Evolutionary conservation across 352 stramenopile species (phyloP), one percentile per base, ranked within the genome.

Genomic region (Globisporangium middletonii): DNA sequence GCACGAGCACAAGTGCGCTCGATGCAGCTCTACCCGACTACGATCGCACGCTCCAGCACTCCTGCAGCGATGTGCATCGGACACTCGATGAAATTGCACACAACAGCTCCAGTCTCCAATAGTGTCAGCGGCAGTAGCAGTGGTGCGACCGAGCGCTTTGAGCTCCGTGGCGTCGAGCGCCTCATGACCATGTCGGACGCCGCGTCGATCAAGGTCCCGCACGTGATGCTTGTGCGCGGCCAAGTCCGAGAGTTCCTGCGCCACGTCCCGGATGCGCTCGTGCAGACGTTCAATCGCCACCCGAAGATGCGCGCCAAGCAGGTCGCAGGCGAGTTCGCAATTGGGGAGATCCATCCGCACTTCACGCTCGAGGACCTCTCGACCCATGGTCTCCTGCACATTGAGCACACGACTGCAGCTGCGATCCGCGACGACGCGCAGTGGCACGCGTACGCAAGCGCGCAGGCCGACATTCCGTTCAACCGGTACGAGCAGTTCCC

Each of bases 241-340:
- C 63, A 81, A 35, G 11, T 45, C 4, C 0, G n/a, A 5, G 52
- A 26, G 41, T 23, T 88, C 23, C 45, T 82, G n/a, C 57, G 33
- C 0, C 68, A 63, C 30, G 43, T 77, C 2, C 65, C 69, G 2
- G 8, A 27, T 1, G 71, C 74, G 13, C 26, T 81, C 4, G 42
- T 66, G n/a, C 45, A 52, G 2, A 73, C 72, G 1, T 79, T 79
- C 60, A 81, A 84, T 68, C 62, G 55, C 13, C 65, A 81, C 55
- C 74, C 69, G 0, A 64, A 64, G 1, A 80, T 84, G 69, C 64
- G 74, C 27, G 57, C 60, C 4, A 57, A 71, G 13, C 37, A 81
- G 19, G 16, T 79, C 30, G 60, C 68, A 41, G 60, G 71, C 59
- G 63, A 72, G 51, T 62, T 75, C 35, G 71, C 68, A 47, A 73